A percentile compares a stretch with the other conserved stretches of the same genome.
phyloP scores from a whole-genome alignment of 2,329 filamentous ascomycete species.

The Didymella sp. region DNA sequence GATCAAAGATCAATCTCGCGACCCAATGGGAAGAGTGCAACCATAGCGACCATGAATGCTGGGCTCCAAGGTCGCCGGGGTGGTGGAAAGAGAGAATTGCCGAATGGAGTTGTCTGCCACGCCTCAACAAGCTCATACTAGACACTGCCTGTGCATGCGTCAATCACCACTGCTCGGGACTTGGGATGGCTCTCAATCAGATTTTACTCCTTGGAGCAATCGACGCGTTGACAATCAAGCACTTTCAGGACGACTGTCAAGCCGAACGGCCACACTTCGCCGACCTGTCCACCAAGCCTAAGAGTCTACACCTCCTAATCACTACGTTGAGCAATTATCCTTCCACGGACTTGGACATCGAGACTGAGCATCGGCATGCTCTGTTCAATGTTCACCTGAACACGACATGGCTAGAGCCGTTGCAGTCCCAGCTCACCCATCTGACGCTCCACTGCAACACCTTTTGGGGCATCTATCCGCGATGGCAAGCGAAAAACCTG shows the following conservation, averaged over 20 bases:
- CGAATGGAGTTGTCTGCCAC: not conserved
- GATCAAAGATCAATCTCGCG: not conserved
- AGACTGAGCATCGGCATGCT: constrained; percentile 15
- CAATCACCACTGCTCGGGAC: not conserved
- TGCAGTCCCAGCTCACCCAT: constrained; percentile 36
- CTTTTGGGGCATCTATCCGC: constrained; percentile 52
- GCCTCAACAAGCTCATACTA: constrained; percentile 3
- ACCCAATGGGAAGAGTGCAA: not conserved
- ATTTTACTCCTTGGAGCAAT: not conserved
- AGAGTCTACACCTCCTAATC: constrained; percentile 8
- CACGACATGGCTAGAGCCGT: constrained; percentile 30
- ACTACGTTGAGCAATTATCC: constrained; percentile 13
- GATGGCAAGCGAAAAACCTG: constrained; percentile 26
- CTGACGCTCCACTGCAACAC: constrained; percentile 49
- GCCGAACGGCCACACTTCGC: not conserved
- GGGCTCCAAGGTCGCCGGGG: not conserved
- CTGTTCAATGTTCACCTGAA: constrained; percentile 30
- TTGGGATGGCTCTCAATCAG: not conserved
- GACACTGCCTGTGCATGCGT: constrained; percentile 8
- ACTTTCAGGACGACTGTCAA: constrained; percentile 8
- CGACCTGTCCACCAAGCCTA: not conserved
- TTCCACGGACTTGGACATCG: constrained; percentile 22
- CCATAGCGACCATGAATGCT: not conserved
- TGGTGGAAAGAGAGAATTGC: constrained; percentile 6
- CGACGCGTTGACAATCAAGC: constrained; percentile 9